Conservation (phyloP, 139 green algal species). For the Closterium sp. region DNA sequence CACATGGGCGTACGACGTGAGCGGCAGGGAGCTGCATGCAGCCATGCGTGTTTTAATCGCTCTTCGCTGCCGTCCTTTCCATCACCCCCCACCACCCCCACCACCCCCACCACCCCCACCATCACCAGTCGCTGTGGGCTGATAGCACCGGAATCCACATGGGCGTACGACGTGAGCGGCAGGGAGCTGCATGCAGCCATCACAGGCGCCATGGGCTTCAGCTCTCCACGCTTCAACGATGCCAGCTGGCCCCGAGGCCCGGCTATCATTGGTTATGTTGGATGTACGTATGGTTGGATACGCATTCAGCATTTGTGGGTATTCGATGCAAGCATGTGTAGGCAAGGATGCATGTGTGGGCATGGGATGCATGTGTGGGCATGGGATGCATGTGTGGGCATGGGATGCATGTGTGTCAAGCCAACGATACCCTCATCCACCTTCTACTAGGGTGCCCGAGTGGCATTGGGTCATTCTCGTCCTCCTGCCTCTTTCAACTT, state of each 20-base stretch:
- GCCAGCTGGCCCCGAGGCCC: background rate
- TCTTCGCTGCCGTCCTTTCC: background rate
- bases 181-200: background rate
- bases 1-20: background rate
- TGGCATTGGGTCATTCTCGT: too few relatives aligned
- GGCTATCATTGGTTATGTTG: background rate
- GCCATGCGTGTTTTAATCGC: background rate
- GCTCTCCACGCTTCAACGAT: background rate
- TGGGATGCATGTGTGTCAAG: too few relatives aligned
- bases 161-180: background rate
- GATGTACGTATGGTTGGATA: conserved; percentile 4
- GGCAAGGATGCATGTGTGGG: too few relatives aligned
- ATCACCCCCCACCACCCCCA: background rate
- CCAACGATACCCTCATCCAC: too few relatives aligned
- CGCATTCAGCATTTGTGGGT: background rate
- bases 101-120: background rate
- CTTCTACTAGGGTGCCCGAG: too few relatives aligned
- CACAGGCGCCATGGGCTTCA: background rate
- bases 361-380: too few relatives aligned
- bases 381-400: too few relatives aligned
- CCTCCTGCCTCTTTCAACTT: too few relatives aligned
- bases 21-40: background rate
- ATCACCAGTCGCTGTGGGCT: background rate
- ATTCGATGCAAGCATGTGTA: too few relatives aligned
- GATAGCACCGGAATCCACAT: background rate